Percentiles rank a stretch among this genome's conserved stretches.
Evolutionary conservation across 2,329 filamentous ascomycete genomes (phyloP).

Genomic region (Xylaria sp.): DNA sequence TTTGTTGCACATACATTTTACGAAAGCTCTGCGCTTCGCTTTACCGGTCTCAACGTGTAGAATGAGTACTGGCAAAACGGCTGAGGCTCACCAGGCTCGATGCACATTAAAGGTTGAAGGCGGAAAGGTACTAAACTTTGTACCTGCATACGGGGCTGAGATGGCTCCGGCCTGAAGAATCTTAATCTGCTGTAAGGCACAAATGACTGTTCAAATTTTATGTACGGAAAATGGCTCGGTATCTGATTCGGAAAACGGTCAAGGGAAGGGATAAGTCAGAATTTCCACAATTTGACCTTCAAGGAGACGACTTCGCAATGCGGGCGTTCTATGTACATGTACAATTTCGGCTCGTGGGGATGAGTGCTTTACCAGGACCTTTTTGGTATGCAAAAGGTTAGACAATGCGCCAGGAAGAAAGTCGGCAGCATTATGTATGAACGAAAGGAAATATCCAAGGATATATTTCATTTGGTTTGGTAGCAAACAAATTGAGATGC

Average conservation of each 20-base stretch:
- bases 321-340: slow-evolving; percentile 30
- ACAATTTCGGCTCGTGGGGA: slow-evolving; percentile 24
- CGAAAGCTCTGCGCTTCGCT: slow-evolving; percentile 15
- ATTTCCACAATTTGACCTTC: slow-evolving; percentile 10
- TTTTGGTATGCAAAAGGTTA: neutral
- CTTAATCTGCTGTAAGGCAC: slow-evolving; percentile 12
- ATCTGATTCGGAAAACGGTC: slow-evolving; percentile 6
- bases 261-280: neutral
- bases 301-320: neutral
- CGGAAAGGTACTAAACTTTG: neutral
- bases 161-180: neutral
- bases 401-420: neutral
- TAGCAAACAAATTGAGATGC: slow-evolving; percentile 15
- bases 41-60: slow-evolving; percentile 13
- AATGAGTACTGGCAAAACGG: slow-evolving; percentile 6
- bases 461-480: neutral
- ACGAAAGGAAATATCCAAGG: neutral
- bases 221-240: slow-evolving; percentile 16
- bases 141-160: slow-evolving; percentile 2
- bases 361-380: neutral
- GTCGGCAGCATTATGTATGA: slow-evolving; percentile 8
- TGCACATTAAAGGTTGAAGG: slow-evolving; percentile 8
- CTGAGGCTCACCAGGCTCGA: neutral
- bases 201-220: neutral
- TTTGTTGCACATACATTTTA: slow-evolving; percentile 16